Evolutionary conservation across 1,284 basidiomycete species (phyloP).

Genomic region (Ganoderma multipileum): DNA sequence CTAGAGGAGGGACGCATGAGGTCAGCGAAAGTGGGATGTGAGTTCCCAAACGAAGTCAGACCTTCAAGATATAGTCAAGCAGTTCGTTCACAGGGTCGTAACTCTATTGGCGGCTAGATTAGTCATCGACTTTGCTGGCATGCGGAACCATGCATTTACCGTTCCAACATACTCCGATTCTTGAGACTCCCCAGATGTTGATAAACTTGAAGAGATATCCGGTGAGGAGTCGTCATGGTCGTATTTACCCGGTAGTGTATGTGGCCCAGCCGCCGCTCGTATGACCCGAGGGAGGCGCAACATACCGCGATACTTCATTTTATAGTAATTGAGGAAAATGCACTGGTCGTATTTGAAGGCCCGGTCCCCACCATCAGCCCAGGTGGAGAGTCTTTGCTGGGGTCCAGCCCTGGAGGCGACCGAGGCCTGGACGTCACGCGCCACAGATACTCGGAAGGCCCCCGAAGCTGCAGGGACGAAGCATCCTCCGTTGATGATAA

Average conservation of each 20-base stretch:
- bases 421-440: neutral
- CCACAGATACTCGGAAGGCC: constrained; percentile 5
- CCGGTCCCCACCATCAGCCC: neutral
- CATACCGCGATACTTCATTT: constrained; percentile 8
- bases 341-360: constrained; percentile 8
- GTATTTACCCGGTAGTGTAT: neutral
- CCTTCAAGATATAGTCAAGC: neutral
- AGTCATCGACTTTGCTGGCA: too few relatives aligned
- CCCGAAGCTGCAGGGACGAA: constrained; percentile 6
- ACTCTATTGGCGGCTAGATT: too few relatives aligned
- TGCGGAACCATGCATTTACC: neutral
- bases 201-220: neutral
- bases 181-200: neutral
- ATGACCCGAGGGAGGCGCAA: neutral
- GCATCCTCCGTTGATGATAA: constrained; percentile 5
- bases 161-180: neutral
- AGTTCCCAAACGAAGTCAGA: neutral
- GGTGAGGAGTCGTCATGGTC: neutral
- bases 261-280: constrained; percentile 7
- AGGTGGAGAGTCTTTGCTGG: neutral
- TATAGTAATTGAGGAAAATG: constrained; percentile 19
- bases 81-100: neutral
- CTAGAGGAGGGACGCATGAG: neutral
- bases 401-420: constrained; percentile 7
- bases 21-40: too few relatives aligned